A percentile compares a stretch with the other conserved stretches of the same genome.
These are phyloP conservation scores for Ceratobasidium theobromae DNA, from an alignment of 1,284 basidiomycete genomes.

Conservation along the genomic window DNA sequence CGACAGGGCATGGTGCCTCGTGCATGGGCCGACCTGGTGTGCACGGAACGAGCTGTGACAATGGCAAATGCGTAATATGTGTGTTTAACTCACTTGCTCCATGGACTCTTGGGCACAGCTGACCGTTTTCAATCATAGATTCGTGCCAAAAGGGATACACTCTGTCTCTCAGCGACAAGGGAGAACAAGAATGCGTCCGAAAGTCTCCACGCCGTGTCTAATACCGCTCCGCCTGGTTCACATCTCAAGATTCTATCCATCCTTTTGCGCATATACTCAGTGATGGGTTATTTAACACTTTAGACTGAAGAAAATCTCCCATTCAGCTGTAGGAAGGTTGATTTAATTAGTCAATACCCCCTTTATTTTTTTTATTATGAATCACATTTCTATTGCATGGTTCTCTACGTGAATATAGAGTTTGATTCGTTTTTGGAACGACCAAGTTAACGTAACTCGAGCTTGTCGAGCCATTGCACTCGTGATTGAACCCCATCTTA, in stretches of 20 bases:
- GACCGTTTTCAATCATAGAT: neutral
- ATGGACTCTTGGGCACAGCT: neutral
- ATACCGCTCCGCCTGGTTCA: neutral
- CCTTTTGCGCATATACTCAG: neutral
- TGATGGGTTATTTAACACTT: too few species aligned
- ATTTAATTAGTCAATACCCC: too few species aligned
- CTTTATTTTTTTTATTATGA: too few species aligned
- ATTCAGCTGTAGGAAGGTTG: neutral
- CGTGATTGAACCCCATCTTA: too few species aligned
- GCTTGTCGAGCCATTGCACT: too few species aligned
- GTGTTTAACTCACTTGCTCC: neutral
- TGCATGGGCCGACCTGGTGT: constrained; percentile 6
- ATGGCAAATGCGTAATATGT: constrained; percentile 25
- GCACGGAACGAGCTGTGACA: constrained; percentile 4
- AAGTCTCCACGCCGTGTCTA: constrained; percentile 15
- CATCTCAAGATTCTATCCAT: too few species aligned
- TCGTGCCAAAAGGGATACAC: constrained; percentile 21
- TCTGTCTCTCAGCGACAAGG: neutral
- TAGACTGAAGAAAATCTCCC: too few species aligned
- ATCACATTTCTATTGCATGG: too few species aligned
- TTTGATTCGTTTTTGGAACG: too few species aligned
- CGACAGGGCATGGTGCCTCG: neutral
- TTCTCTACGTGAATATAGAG: too few species aligned
- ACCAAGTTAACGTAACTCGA: too few species aligned
- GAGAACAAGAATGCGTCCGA: constrained; percentile 7